Percentiles rank a stretch among this genome's conserved stretches.
These are phyloP conservation scores for Pistacia vera DNA, from an alignment of 345 rosid genomes.

Conservation along the genomic window DNA sequence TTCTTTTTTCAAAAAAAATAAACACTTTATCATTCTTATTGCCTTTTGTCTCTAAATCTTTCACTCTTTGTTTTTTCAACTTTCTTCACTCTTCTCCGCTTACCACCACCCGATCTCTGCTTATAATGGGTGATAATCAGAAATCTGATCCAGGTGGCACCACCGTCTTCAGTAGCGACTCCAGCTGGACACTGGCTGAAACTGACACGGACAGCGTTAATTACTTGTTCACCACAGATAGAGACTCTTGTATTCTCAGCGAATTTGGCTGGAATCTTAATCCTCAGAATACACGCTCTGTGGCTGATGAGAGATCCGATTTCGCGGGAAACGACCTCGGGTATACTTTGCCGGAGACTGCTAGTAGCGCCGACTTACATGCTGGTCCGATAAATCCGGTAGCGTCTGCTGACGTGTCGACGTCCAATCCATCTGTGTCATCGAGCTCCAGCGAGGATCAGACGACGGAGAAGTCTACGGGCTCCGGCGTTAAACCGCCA, in stretches of 20 bases:
- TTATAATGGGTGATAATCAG: slow-evolving; percentile 36
- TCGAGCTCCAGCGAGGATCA: slow-evolving; percentile 91
- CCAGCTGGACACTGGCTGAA: slow-evolving; percentile 39
- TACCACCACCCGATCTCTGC: not conserved
- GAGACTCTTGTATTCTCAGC: slow-evolving; percentile 51
- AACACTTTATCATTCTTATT: not conserved
- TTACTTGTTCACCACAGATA: slow-evolving; percentile 51
- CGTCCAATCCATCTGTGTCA: slow-evolving; percentile 70
- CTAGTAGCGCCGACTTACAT: slow-evolving; percentile 9
- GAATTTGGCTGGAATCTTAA: slow-evolving; percentile 75
- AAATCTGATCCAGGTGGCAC: slow-evolving; percentile 43
- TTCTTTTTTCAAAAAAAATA: not conserved
- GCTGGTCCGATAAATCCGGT: slow-evolving; percentile 10
- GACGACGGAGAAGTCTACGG: slow-evolving; percentile 71
- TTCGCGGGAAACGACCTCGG: slow-evolving; percentile 24
- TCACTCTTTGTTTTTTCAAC: too few relatives aligned
- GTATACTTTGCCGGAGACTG: slow-evolving; percentile 21
- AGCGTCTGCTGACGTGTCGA: slow-evolving; percentile 41
- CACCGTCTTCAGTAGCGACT: slow-evolving; percentile 26
- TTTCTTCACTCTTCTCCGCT: not conserved
- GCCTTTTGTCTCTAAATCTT: not conserved
- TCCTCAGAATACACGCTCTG: slow-evolving; percentile 5
- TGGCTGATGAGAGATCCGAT: slow-evolving; percentile 25
- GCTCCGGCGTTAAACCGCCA: slow-evolving; percentile 65
- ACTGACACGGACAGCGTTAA: slow-evolving; percentile 43